Evolutionary conservation across 768 basidiomycete genomes (phyloP), one percentile per base, ranked within the genome.

Genomic region (Cyathus striatus): DNA sequence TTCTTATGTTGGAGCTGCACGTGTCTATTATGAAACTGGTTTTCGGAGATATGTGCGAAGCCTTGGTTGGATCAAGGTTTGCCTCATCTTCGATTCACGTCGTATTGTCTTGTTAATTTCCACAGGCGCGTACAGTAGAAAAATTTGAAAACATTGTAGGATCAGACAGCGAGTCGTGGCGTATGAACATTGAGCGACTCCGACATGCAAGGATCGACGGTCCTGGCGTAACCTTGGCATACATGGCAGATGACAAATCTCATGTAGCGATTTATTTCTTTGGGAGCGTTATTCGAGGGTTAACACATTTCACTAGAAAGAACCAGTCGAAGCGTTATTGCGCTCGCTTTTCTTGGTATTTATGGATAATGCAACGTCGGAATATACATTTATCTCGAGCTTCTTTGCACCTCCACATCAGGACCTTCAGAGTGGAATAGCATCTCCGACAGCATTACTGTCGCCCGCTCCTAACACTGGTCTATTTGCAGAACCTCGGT

Each of bases 21-120:
- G 93, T 30, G 76, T 89, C 17, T 99, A 96, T 60, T 97, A 92
- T 46, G 96, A 99, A 65, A 98, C 96, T 17, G 90, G 86, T 1
- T 94, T 97, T 59, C 71, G 96, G 48, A 70, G 96, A 33, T 99
- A 98, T 59, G 75, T 83, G 18, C 73, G 96, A 35, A 86, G 83
- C 56, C 68, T 99, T 37, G 78, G 81, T 25, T 80, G 73, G 63
- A 74, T 98, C 40, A 89, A 86, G 73, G 87, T 87, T 34, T 38
- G 66, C 40, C 17, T 30, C 34, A 22, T 1, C 17, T 27, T 16
- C 18, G 26, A n/a, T 34, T 35, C 9, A 10, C 12, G 17, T 5
- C 16, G 21, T 14, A 32, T 18, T 45, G 23, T 40, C 42, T 41
- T 18, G 38, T 24, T 26, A 22, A 16, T 17, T 38, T 36, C 39